Evolutionary conservation across 768 basidiomycete genomes (phyloP).

Genomic region (Lentinula detonsa): DNA sequence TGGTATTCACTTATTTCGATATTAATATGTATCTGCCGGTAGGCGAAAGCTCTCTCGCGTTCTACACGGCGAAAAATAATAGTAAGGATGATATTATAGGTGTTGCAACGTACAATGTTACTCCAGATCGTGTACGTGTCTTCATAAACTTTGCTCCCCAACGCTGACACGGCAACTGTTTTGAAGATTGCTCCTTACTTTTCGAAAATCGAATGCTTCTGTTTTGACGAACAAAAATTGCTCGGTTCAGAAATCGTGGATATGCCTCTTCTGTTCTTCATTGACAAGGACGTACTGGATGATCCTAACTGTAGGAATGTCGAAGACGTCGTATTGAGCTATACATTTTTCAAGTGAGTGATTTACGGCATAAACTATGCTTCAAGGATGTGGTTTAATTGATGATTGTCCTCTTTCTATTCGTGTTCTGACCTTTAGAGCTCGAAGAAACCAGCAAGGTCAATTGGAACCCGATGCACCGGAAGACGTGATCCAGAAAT

Average conservation of each 20-base stretch:
- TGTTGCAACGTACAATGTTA: conserved; percentile 98
- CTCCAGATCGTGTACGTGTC: conserved; percentile 80
- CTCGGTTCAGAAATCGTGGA: conserved; percentile 95
- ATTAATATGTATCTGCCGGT: not conserved
- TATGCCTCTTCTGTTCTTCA: conserved; percentile 97
- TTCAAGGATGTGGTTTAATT: not conserved
- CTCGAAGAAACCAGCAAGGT: conserved; percentile 77
- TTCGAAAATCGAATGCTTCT: conserved; percentile 99
- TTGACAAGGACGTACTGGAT: conserved; percentile 94
- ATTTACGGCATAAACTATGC: not conserved
- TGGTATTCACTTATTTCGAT: not conserved
- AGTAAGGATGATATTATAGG: conserved; percentile 89
- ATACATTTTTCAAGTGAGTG: conserved; percentile 93
- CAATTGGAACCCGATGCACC: conserved; percentile 89
- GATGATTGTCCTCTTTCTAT: not conserved
- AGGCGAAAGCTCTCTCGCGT: conserved; percentile 85
- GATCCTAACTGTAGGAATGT: conserved; percentile 85
- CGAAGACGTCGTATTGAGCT: conserved; percentile 89
- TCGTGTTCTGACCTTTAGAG: conserved; percentile 37
- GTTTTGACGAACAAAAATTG: conserved; percentile 97
- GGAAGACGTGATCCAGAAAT: conserved; percentile 72
- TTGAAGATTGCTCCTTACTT: conserved; percentile 93
- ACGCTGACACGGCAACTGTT: not conserved
- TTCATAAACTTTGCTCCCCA: not conserved
- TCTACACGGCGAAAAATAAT: conserved; percentile 89